Percentiles rank a stretch among this genome's conserved stretches.
Conservation (phyloP, 345 rosid genomes). For the Arabis hirsuta region DNA sequence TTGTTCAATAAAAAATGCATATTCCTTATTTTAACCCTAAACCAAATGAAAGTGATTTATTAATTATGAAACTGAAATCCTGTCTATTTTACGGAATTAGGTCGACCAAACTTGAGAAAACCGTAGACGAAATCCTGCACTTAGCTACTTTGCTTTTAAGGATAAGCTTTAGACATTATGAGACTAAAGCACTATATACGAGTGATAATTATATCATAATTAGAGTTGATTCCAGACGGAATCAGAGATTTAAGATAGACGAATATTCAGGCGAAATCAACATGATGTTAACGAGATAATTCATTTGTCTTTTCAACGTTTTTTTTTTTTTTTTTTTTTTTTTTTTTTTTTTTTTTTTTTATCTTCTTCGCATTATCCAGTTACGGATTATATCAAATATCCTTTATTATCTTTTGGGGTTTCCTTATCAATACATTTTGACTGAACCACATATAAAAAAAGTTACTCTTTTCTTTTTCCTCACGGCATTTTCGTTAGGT, state of each 20-base stretch:
- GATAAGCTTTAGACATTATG: neutral
- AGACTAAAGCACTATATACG: neutral
- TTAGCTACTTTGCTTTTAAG: neutral
- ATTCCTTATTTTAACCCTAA: neutral
- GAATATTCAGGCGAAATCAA: constrained; percentile 18
- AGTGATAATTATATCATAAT: neutral
- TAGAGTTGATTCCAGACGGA: neutral
- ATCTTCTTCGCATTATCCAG: constrained; percentile 23
- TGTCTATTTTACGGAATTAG: neutral
- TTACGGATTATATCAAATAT: constrained; percentile 30
- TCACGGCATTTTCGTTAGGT: constrained; percentile 30
- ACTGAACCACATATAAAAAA: constrained; percentile 6
- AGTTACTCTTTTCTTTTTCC: constrained; percentile 17
- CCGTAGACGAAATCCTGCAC: neutral
- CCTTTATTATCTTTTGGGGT: constrained; percentile 22
- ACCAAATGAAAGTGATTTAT: neutral
- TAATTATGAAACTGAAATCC: neutral
- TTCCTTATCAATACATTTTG: constrained; percentile 26
- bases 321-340: neutral
- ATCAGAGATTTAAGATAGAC: neutral
- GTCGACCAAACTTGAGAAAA: neutral
- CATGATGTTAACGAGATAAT: constrained; percentile 33
- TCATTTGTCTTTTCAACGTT: constrained; percentile 19
- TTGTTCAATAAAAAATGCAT: neutral
- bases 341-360: neutral